Evolutionary conservation across 164 flowering plant species (phyloP), one percentile per base, ranked within the genome.

Genomic region (Protea cynaroides): DNA sequence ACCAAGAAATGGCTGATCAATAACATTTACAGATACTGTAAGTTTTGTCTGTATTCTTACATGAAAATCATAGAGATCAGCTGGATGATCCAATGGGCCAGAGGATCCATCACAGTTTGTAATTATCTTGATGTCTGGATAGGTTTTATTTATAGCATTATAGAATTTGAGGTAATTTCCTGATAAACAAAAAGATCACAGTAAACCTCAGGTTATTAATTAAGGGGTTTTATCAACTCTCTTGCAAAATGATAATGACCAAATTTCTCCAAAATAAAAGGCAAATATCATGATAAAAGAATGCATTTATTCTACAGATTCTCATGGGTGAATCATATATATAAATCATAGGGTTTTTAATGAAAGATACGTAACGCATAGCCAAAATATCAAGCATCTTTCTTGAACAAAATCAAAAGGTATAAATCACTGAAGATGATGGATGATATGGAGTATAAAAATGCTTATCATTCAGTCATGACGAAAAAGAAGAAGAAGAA

Each of bases 31-130:
- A 56, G 24, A 1, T 38, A 5, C 11, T 15, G 50, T 4, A 69
- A 56, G 34, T 17, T 12, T 3, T 22, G 38, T 40, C 18, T 23
- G 40, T n/a, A 62, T 47, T 34, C 71, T 77, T 85, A 94, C 97
- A 81, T 95, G 99, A 68, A 63, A 89, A 76, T 95, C 99, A 76
- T 95, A 95, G 18, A 80, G 44, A 82, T 95, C 90, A 24, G 99
- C 96, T 4, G 97, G 96, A 75, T 95, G 97, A 70, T 89, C 87
- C 83, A 95, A 75, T 56, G 69, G 69, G 55, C 14, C 53, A 25
- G 85, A 73, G 61, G 97, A 86, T 6, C 81, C 99, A 75, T 95
- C 97, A 72, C 99, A 91, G 61, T 91, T 95, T 49, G 99, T 76
- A 64, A 95, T 95, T 23, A 87, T 75, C 74, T 82, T 67, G 67